A percentile compares a stretch with the other conserved stretches of the same genome.
Evolutionary conservation across 495 filamentous ascomycete species (phyloP).

Genomic region (Penicillium goetzii): DNA sequence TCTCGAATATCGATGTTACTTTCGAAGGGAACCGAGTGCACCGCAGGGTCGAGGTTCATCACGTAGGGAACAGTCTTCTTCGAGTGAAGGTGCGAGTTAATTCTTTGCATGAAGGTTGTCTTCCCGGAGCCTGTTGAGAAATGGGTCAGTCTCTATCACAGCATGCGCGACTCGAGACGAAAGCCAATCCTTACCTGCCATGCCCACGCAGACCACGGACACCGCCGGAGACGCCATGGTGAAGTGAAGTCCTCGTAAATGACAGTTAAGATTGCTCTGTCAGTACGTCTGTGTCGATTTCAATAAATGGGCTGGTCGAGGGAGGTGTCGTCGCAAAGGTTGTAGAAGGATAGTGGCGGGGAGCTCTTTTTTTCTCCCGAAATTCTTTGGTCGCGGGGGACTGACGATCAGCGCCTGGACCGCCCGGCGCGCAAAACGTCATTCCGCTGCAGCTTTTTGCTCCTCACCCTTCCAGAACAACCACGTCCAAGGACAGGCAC

Average conservation of each 20-base stretch:
- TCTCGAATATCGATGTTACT: constrained; percentile 99
- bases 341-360: constrained; percentile 15
- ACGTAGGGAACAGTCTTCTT: constrained; percentile 81
- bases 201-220: constrained; percentile 92
- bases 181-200: constrained; percentile 67
- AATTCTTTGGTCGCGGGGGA: constrained; percentile 44
- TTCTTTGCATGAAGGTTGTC: constrained; percentile 98
- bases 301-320: not conserved
- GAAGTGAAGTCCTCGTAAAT: constrained; percentile 2
- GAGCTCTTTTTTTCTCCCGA: constrained; percentile 30
- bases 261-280: too few species aligned
- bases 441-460: constrained; percentile 32
- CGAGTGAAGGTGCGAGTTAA: constrained; percentile 85
- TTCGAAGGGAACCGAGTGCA: constrained; percentile 94
- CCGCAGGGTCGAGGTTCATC: constrained; percentile 95
- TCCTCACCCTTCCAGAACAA: constrained; percentile 11
- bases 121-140: constrained; percentile 77
- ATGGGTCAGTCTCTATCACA: constrained; percentile 9
- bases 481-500: constrained; percentile 11
- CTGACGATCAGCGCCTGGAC: constrained; percentile 36
- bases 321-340: not conserved
- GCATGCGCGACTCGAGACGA: constrained; percentile 3
- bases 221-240: constrained; percentile 58
- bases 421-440: constrained; percentile 44
- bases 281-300: not conserved